These are phyloP conservation scores for Chytriomyces hyalinus DNA, from an alignment of 192 early-diverging fungal species.

Conservation along the genomic window DNA sequence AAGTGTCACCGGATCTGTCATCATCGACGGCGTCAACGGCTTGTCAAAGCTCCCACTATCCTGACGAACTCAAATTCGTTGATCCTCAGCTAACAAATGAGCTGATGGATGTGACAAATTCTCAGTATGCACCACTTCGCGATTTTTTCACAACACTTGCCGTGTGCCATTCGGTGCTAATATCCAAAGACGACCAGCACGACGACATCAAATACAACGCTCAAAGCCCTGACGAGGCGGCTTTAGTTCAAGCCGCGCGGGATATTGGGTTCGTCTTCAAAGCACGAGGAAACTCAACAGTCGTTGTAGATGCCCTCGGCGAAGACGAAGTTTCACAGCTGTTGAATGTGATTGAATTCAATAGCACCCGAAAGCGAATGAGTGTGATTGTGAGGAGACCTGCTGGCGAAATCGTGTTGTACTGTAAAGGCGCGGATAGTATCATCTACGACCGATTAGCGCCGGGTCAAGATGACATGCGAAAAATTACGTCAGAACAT, in stretches of 20 bases:
- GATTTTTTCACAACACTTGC: constrained; percentile 85
- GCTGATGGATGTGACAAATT: constrained; percentile 55
- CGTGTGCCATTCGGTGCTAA: constrained; percentile 88
- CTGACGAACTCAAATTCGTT: constrained; percentile 54
- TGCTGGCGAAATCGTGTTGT: constrained; percentile 72
- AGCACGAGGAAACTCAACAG: constrained; percentile 69
- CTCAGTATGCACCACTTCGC: constrained; percentile 58
- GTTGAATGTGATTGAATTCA: constrained; percentile 75
- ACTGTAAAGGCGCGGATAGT: constrained; percentile 94
- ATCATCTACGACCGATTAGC: constrained; percentile 86
- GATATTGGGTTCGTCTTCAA: constrained; percentile 84
- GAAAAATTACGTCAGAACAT: constrained; percentile 72
- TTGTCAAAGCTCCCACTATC: not conserved
- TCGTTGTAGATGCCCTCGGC: constrained; percentile 77
- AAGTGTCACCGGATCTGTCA: too few species aligned
- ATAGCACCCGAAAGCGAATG: constrained; percentile 96
- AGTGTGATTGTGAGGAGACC: constrained; percentile 82
- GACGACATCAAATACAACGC: constrained; percentile 82
- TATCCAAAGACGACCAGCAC: constrained; percentile 61
- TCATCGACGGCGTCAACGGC: too few species aligned
- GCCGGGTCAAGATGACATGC: constrained; percentile 69
- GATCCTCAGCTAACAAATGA: constrained; percentile 56
- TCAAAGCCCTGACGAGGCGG: constrained; percentile 93
- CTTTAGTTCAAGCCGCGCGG: constrained; percentile 84
- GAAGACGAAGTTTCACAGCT: constrained; percentile 64